Conservation (phyloP, 1,139 yeast species). For the Kurtzmaniella quercitrusa region DNA sequence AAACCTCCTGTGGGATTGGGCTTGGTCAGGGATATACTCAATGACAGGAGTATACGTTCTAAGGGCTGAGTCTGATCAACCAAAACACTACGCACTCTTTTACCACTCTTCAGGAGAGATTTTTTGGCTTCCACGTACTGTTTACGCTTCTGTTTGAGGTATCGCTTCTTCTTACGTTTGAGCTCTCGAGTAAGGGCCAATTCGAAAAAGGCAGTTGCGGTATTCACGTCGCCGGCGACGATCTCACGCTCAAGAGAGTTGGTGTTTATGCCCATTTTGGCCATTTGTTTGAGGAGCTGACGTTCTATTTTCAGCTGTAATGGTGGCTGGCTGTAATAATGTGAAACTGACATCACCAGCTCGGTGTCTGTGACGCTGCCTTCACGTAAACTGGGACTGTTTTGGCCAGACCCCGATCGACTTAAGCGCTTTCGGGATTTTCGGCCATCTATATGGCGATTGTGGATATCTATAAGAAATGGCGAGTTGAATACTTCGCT, state of each 20-base stretch:
- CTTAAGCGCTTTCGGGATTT: constrained; percentile 10
- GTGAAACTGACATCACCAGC: constrained; percentile 35
- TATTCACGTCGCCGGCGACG: constrained; percentile 60
- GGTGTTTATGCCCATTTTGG: constrained; percentile 63
- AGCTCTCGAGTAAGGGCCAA: constrained; percentile 64
- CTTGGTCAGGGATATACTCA: constrained; percentile 30
- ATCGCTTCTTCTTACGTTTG: constrained; percentile 30
- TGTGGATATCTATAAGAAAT: constrained; percentile 46
- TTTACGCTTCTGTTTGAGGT: constrained; percentile 33
- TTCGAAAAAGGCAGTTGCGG: constrained; percentile 83
- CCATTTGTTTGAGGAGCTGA: constrained; percentile 58
- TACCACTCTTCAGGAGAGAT: constrained; percentile 44
- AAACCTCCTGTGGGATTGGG: constrained; percentile 8
- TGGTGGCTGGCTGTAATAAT: constrained; percentile 39
- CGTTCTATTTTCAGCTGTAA: constrained; percentile 64
- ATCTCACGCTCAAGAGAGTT: constrained; percentile 63
- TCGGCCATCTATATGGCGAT: constrained; percentile 19
- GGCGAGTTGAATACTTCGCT: constrained; percentile 61
- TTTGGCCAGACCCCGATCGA: neutral
- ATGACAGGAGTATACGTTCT: constrained; percentile 37
- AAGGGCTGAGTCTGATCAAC: constrained; percentile 35
- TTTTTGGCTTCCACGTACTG: constrained; percentile 38
- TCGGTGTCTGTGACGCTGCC: constrained; percentile 24
- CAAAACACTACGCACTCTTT: constrained; percentile 45
- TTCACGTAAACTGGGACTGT: neutral